A percentile compares a stretch with the other conserved stretches of the same genome.
These are phyloP conservation scores for Diphasiastrum complanatum DNA, from an alignment of 83 land plant species.

Conservation along the genomic window DNA sequence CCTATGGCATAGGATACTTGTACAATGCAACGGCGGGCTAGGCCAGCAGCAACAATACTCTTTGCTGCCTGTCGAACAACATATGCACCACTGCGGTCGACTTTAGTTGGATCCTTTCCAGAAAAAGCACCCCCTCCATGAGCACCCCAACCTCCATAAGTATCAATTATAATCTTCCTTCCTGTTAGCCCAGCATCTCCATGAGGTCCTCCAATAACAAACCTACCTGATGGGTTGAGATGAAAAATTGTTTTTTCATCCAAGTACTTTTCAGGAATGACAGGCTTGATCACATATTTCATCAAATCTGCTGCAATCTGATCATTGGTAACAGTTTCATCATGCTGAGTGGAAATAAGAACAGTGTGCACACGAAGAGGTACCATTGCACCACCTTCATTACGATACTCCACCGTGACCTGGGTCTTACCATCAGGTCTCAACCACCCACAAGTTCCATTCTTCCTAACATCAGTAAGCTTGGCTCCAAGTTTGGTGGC, in stretches of 20 bases:
- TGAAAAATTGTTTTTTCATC: conserved; percentile 7
- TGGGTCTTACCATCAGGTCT: conserved; percentile 9
- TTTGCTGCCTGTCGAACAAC: conserved; percentile 5
- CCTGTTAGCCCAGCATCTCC: conserved; percentile 8
- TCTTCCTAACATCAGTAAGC: background rate
- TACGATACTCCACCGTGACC: conserved; percentile 5
- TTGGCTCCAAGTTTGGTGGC: conserved; percentile 5
- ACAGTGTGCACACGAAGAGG: conserved; percentile 5
- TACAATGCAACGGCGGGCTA: too few species aligned
- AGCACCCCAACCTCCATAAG: too few species aligned
- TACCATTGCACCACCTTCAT: background rate
- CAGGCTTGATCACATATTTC: background rate
- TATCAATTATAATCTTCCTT: conserved; percentile 4
- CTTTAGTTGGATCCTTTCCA: too few species aligned
- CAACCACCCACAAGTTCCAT: background rate
- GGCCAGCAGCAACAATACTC: conserved; percentile 1
- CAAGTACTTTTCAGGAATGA: conserved; percentile 6
- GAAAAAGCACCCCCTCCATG: too few species aligned
- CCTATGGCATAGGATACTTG: conserved; percentile 7
- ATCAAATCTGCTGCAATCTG: background rate
- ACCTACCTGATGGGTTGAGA: background rate
- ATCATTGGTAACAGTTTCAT: conserved; percentile 1
- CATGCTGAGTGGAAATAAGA: conserved; percentile 9
- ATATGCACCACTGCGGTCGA: too few species aligned
- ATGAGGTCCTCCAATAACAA: conserved; percentile 3